phyloP scores from a whole-genome alignment of 129 eudicot genomes.

The Pulicaria dysenterica region DNA sequence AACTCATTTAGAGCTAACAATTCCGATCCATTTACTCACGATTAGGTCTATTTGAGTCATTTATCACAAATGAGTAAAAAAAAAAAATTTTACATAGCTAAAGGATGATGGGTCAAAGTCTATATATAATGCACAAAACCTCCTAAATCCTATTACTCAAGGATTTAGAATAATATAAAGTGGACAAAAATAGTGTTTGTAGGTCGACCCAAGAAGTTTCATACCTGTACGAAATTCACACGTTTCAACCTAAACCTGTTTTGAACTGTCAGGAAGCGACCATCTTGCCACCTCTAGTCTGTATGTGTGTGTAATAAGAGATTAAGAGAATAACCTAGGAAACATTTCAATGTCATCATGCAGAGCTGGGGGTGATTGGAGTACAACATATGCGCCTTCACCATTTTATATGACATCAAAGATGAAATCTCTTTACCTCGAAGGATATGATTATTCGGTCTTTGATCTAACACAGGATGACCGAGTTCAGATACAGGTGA shows the following conservation, averaged over 20 bases:
- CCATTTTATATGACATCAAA: slow-evolving; percentile 96
- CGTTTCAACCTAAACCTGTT: background rate
- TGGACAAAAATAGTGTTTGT: background rate
- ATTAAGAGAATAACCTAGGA: slow-evolving; percentile 7
- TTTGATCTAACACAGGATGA: slow-evolving; percentile 89
- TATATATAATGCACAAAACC: background rate
- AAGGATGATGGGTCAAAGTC: background rate
- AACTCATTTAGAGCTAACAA: background rate
- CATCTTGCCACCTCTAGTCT: background rate
- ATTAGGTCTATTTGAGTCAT: background rate
- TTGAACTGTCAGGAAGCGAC: background rate
- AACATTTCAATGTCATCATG: slow-evolving; percentile 8
- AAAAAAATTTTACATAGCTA: background rate
- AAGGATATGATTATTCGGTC: slow-evolving; percentile 85
- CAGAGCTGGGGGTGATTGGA: slow-evolving; percentile 98
- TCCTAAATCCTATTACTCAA: background rate
- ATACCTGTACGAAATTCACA: background rate
- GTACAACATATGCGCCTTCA: slow-evolving; percentile 98
- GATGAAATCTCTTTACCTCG: slow-evolving; percentile 92
- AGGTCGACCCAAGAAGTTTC: background rate
- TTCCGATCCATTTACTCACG: background rate
- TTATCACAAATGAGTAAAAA: background rate
- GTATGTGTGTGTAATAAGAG: background rate
- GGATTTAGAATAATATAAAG: background rate
- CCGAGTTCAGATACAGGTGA: slow-evolving; percentile 93